Conservation (phyloP, 305 asterid species). For the Andrographis paniculata region DNA sequence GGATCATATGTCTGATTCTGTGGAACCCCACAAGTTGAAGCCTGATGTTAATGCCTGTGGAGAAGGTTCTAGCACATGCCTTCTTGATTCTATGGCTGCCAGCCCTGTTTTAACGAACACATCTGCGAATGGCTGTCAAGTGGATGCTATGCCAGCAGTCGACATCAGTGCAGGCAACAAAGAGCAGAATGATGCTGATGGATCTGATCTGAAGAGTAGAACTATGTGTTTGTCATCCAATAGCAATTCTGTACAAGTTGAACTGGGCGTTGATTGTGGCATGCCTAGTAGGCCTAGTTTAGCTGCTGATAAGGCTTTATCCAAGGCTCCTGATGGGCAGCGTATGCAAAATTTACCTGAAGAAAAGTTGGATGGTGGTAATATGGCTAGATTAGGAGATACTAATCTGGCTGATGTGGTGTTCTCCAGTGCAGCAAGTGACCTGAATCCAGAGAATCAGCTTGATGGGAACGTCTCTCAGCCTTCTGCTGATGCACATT, state of each 20-base stretch:
- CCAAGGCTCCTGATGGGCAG: slow-evolving; percentile 21
- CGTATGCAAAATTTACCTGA: too few relatives aligned
- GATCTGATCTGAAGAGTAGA: slow-evolving; percentile 22
- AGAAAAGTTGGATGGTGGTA: slow-evolving; percentile 15
- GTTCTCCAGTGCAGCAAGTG: slow-evolving; percentile 17
- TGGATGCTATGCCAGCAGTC: slow-evolving; percentile 30
- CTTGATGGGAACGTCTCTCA: neutral
- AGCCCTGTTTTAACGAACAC: slow-evolving; percentile 24
- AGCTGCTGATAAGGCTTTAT: slow-evolving; percentile 23
- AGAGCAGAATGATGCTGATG: slow-evolving; percentile 26
- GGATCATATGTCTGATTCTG: slow-evolving; percentile 28
- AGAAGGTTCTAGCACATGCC: slow-evolving; percentile 24
- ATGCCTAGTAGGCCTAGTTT: slow-evolving; percentile 21
- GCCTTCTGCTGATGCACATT: slow-evolving; percentile 26
- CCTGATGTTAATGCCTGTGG: slow-evolving; percentile 35
- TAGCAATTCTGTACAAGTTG: slow-evolving; percentile 25
- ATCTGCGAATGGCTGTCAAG: slow-evolving; percentile 20
- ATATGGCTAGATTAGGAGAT: slow-evolving; percentile 23
- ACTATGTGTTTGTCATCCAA: slow-evolving; percentile 18
- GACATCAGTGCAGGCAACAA: slow-evolving; percentile 26
- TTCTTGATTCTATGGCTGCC: slow-evolving; percentile 28
- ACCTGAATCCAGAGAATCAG: neutral
- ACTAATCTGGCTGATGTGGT: slow-evolving; percentile 23
- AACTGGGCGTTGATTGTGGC: slow-evolving; percentile 17
- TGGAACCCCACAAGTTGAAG: slow-evolving; percentile 23